Base-by-base conservation (phyloP, 2,329 filamentous ascomycete species). In the Fusarium tupiense region DNA sequence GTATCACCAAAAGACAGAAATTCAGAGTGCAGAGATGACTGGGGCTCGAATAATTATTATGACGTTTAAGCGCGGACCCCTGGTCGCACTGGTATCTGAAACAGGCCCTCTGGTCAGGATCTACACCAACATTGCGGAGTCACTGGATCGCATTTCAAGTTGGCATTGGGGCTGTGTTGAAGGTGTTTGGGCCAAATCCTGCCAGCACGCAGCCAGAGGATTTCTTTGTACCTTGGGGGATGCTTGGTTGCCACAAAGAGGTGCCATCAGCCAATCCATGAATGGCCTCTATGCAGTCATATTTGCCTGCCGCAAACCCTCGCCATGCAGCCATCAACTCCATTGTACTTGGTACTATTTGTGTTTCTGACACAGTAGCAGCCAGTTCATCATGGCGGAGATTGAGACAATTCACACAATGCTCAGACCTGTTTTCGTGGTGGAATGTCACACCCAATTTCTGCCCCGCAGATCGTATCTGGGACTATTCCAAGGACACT, bases 31-130 rank as follows among this genome's bases (percentile, higher is more conserved):
- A 72, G 52, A 64, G 61, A 64, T 59, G 66, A 72, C 60, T 62
- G 58, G 68, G 71, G 49, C 63, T 50, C 44, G 57, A 67, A 43
- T 57, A 56, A 71, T 64, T 70, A 62, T 65, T 78, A 78, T 78
- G 76, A 78, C 76, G 76, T 78, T 78, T 73, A 78, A 76, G 76
- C 76, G 76, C 76, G 76, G 67, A 75, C 74, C 76, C 75, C 76
- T 77, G 75, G 64, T 58, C 64, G 52, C 64, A 29, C 50, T 58
- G 53, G 31, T 35, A 71, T 68, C 64, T 77, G 76, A 78, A 78
- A 78, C 76, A 54, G 61, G 53, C 46, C 54, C 57, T 69, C 67
- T 73, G 74, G 76, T 71, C 67, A 47, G 71, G 73, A 77, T 76
- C 68, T 63, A 66, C 64, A 52, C 12, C 64, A 40, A 41, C 60